Conservation (phyloP, 129 eudicot genomes). For the Chrysanthemum makinoi region DNA sequence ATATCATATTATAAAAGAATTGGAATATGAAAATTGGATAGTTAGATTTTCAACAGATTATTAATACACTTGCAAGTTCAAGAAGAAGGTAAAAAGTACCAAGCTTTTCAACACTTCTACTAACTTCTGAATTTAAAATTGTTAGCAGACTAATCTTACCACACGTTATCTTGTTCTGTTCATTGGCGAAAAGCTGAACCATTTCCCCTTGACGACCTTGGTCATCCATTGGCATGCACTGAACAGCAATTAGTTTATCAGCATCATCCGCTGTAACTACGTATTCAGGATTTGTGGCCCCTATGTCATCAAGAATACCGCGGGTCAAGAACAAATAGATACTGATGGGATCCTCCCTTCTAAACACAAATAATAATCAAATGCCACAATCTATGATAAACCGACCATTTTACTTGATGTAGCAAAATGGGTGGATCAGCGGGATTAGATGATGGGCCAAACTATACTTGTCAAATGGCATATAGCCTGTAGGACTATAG, state of each 20-base stretch:
- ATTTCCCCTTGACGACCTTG: slow-evolving; percentile 91
- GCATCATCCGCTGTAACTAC: slow-evolving; percentile 97
- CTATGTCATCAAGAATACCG: slow-evolving; percentile 35
- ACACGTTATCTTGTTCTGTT: slow-evolving; percentile 85
- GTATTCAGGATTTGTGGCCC: slow-evolving; percentile 97
- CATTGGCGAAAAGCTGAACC: slow-evolving; percentile 80
- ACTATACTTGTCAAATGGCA: neutral
- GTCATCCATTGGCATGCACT: slow-evolving; percentile 97
- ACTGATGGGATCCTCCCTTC: neutral
- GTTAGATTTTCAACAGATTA: slow-evolving; percentile 5
- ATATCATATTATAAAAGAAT: slow-evolving; percentile 11
- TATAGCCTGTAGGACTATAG: no score
- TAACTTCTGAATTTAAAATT: neutral
- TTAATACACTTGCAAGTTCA: slow-evolving; percentile 7
- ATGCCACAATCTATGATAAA: slow-evolving; percentile 1
- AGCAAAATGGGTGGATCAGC: no score
- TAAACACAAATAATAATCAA: neutral
- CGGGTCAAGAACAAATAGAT: slow-evolving; percentile 9
- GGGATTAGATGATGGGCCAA: no score
- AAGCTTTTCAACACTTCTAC: neutral
- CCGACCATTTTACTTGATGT: no score
- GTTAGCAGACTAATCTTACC: slow-evolving; percentile 51
- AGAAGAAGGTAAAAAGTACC: slow-evolving; percentile 1
- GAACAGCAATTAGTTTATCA: slow-evolving; percentile 87
- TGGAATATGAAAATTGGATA: neutral